phyloP scores from a whole-genome alignment of 345 rosid species.

The Eucalyptus regnans region DNA sequence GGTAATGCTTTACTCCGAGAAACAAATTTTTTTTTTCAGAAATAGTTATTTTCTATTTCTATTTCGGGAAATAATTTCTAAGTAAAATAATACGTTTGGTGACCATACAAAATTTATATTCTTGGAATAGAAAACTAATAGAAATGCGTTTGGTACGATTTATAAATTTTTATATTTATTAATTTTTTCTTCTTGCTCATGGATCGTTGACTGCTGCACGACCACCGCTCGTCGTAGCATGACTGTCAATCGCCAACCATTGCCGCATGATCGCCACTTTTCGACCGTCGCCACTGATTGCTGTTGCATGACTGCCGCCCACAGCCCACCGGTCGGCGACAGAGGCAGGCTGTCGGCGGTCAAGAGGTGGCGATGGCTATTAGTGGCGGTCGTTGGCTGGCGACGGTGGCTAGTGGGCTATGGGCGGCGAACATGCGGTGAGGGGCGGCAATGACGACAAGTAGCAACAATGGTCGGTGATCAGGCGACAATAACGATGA shows the following conservation, averaged over 20 bases:
- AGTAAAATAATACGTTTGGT: fast-evolving
- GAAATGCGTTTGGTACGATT: too few species aligned
- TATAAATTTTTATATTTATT: too few species aligned
- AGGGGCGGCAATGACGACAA: too few species aligned
- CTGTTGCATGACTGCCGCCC: fast-evolving
- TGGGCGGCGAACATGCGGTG: fast-evolving
- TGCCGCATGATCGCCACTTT: too few species aligned
- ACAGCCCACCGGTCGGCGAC: too few species aligned
- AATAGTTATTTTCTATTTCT: too few species aligned
- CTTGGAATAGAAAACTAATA: fast-evolving
- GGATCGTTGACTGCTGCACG: fast-evolving
- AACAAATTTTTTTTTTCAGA: too few species aligned
- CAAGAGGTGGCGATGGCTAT: fast-evolving
- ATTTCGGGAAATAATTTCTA: fast-evolving
- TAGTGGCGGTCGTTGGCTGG: fast-evolving
- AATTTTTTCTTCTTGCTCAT: too few species aligned
- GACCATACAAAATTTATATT: too few species aligned
- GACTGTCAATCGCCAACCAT: too few species aligned
- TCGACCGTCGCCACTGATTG: fast-evolving
- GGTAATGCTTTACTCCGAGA: fast-evolving
- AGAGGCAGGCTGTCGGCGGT: fast-evolving
- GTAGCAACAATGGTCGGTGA: too few species aligned
- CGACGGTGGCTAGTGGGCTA: fast-evolving
- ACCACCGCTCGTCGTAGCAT: too few species aligned
- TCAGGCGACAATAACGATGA: fast-evolving